These are phyloP conservation scores for Amanita thiersii DNA, from an alignment of 768 basidiomycete genomes.

Conservation along the genomic window DNA sequence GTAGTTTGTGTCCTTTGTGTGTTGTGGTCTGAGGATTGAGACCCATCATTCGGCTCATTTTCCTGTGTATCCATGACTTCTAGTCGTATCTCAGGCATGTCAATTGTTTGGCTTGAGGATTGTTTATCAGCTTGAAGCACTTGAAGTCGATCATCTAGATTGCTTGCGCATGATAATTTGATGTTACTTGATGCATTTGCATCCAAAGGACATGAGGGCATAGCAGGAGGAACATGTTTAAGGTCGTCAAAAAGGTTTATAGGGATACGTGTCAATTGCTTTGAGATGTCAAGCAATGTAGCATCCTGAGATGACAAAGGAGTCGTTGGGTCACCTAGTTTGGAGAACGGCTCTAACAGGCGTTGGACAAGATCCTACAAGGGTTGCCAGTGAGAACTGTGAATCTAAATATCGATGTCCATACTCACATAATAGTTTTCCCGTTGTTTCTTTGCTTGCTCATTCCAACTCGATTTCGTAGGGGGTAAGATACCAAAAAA, in stretches of 20 bases:
- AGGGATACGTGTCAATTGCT: slow-evolving; percentile 51
- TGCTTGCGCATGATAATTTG: slow-evolving; percentile 38
- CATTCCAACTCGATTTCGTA: slow-evolving; percentile 50
- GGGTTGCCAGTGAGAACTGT: slow-evolving; percentile 8
- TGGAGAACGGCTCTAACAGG: slow-evolving; percentile 46
- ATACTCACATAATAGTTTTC: slow-evolving; percentile 64
- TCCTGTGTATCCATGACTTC: slow-evolving; percentile 11
- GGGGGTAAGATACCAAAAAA: slow-evolving; percentile 55
- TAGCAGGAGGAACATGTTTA: slow-evolving; percentile 35
- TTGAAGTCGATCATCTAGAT: slow-evolving; percentile 46
- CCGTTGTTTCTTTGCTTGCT: slow-evolving; percentile 49
- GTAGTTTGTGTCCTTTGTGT: slow-evolving; percentile 23
- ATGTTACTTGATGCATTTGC: slow-evolving; percentile 34
- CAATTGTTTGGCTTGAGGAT: slow-evolving; percentile 22
- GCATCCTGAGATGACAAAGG: slow-evolving; percentile 36
- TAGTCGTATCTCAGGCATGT: slow-evolving; percentile 28
- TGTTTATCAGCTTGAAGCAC: slow-evolving; percentile 27
- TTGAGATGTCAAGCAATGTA: slow-evolving; percentile 38
- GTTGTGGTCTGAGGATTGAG: background rate
- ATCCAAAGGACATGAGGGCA: slow-evolving; percentile 44
- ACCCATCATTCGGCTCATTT: background rate
- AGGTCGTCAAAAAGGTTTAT: slow-evolving; percentile 39
- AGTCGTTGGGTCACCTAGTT: slow-evolving; percentile 30
- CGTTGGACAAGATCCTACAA: slow-evolving; percentile 61
- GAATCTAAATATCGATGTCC: background rate